Conservation (phyloP, 2,329 filamentous ascomycete species). For the Ceratocystis colombiana region DNA sequence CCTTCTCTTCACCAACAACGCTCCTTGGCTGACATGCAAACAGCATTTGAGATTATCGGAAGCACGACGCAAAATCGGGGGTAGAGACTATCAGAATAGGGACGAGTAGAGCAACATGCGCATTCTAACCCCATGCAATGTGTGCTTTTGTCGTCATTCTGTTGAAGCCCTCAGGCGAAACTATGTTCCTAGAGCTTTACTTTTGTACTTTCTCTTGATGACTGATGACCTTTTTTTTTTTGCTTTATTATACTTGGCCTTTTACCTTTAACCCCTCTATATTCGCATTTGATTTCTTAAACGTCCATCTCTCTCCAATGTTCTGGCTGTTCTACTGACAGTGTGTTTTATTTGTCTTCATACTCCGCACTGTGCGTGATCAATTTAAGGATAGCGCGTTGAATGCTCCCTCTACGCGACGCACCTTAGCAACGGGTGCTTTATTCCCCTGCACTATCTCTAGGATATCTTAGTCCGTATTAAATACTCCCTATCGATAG, state of each 20-base stretch:
- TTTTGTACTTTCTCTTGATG: background rate
- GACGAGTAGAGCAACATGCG: background rate
- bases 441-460: background rate
- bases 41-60: slow-evolving; percentile 20
- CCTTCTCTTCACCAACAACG: background rate
- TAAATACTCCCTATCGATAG: too few species aligned
- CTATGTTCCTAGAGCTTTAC: background rate
- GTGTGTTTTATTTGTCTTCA: background rate
- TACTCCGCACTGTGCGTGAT: slow-evolving; percentile 21
- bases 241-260: background rate
- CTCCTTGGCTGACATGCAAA: background rate
- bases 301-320: background rate
- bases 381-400: slow-evolving; percentile 5
- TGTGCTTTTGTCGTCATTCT: too few species aligned
- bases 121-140: too few species aligned
- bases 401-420: slow-evolving; percentile 4
- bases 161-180: background rate
- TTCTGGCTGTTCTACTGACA: background rate
- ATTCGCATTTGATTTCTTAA: too few species aligned
- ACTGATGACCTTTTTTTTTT: slow-evolving; percentile 1
- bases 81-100: background rate
- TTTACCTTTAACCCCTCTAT: background rate
- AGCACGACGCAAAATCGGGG: background rate
- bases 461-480: too few species aligned
- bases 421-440: slow-evolving; percentile 16